Evolutionary conservation across 192 early-diverging fungal species (phyloP), one percentile per base, ranked within the genome.

Genomic region (Coemansia sp.): DNA sequence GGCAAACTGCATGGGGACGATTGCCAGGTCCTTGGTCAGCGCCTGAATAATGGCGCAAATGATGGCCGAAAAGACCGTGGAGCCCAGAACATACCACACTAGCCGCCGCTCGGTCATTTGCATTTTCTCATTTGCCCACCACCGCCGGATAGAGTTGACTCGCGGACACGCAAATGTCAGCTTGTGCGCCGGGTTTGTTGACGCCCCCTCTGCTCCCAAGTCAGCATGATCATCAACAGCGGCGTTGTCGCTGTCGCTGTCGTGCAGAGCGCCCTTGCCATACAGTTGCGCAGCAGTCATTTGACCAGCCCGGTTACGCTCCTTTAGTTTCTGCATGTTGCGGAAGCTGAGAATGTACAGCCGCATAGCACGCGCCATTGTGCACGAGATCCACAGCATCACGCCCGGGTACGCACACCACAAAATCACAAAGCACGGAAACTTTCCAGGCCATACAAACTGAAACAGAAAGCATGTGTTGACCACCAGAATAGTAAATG

Each of bases 401-500:
- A 80, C 71, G 30, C 78, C 78, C 3, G 70, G 70, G 26, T 80
- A 80, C 14, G 70, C 70, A 20, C 63, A 63, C 78, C 78, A 80
- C 26, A 80, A 45, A 31, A 74, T 70, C 12, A 80, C 44, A 58
- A 80, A 74, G 60, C 78, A 80, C 35, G 78, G 78, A 50, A 74
- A 80, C 39, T 66, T 35, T 39, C 71, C 78, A 4, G 68, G 68
- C 74, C 74, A 78, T 53, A 78, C 74, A 43, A 78, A 78, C 57
- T 78, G 74, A 65, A 78, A 78, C 23, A 78, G 36, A 19, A 78
- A 78, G 48, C 74, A 78, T 9, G 74, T 71, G 68, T 78, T 78
- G 52, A 78, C 74, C 7, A 72, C 35, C 11, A 79, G 53, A 30
- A 72, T 68, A 3, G 76, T 72, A 18, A 72, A 61, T 3, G 76